Percentiles rank a stretch among this genome's conserved stretches.
Conservation (phyloP, 169 alveolate species). For the Prorocentrum cordatum region DNA sequence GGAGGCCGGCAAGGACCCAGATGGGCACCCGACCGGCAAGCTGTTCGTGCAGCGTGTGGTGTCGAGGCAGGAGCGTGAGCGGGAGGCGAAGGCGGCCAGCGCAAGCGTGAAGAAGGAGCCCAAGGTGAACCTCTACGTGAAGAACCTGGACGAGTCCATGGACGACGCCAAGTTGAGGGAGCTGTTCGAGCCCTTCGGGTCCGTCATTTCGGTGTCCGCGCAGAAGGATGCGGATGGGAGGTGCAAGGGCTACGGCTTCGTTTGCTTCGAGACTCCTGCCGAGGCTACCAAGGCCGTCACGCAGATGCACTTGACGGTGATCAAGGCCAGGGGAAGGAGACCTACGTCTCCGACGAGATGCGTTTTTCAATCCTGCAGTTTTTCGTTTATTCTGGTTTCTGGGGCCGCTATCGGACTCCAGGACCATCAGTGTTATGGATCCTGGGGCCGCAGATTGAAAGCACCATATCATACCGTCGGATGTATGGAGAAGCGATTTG, state of each 20-base stretch:
- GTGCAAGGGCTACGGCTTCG: conserved; percentile 93
- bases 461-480: too few relatives aligned
- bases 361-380: too few relatives aligned
- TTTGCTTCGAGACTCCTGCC: conserved; percentile 90
- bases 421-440: too few relatives aligned
- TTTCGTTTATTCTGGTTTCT: too few relatives aligned
- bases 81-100: neutral
- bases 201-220: conserved; percentile 77
- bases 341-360: too few relatives aligned
- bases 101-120: neutral
- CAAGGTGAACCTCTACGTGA: conserved; percentile 84
- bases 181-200: conserved; percentile 86
- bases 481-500: too few relatives aligned
- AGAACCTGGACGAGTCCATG: conserved; percentile 83
- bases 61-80: neutral
- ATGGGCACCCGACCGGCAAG: neutral
- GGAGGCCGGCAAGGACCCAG: neutral
- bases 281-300: conserved; percentile 96
- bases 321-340: too few relatives aligned
- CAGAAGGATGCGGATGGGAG: conserved; percentile 14
- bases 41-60: neutral
- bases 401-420: too few relatives aligned
- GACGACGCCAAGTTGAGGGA: conserved; percentile 83
- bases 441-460: too few relatives aligned
- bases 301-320: conserved; percentile 88